Evolutionary conservation across 768 basidiomycete genomes (phyloP).

Genomic region (Gymnopilus dilepis): DNA sequence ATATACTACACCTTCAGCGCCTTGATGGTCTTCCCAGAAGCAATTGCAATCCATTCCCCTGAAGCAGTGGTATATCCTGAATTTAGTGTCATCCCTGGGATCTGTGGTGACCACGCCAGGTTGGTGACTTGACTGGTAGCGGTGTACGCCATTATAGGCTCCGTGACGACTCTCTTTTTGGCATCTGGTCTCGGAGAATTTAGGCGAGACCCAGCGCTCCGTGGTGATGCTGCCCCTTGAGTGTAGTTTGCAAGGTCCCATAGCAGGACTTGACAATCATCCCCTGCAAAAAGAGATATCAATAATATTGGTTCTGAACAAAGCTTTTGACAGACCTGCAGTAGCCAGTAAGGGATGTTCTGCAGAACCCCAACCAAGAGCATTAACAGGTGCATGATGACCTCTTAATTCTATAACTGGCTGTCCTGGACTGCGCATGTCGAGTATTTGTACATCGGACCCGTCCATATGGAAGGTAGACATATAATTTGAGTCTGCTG

Average conservation of each 20-base stretch:
- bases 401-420: constrained; percentile 91
- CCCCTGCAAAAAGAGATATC: constrained; percentile 55
- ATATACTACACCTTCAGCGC: constrained; percentile 72
- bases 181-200: constrained; percentile 84
- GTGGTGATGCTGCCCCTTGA: constrained; percentile 67
- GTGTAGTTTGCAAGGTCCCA: constrained; percentile 85
- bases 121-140: constrained; percentile 80
- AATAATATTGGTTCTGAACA: not conserved
- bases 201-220: constrained; percentile 71
- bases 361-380: constrained; percentile 88
- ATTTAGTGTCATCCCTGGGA: constrained; percentile 77
- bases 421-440: constrained; percentile 95
- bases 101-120: constrained; percentile 88
- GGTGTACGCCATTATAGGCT: constrained; percentile 86
- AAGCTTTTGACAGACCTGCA: constrained; percentile 65
- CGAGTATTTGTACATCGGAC: constrained; percentile 86
- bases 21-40: constrained; percentile 82
- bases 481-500: constrained; percentile 92
- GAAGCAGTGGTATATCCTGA: constrained; percentile 74
- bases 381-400: constrained; percentile 83
- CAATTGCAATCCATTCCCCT: constrained; percentile 88
- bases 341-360: constrained; percentile 87
- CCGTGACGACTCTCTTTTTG: constrained; percentile 73
- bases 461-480: constrained; percentile 97
- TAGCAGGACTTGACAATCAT: constrained; percentile 92